phyloP scores from a whole-genome alignment of 2,329 filamentous ascomycete species.

The Penicillium sp. region DNA sequence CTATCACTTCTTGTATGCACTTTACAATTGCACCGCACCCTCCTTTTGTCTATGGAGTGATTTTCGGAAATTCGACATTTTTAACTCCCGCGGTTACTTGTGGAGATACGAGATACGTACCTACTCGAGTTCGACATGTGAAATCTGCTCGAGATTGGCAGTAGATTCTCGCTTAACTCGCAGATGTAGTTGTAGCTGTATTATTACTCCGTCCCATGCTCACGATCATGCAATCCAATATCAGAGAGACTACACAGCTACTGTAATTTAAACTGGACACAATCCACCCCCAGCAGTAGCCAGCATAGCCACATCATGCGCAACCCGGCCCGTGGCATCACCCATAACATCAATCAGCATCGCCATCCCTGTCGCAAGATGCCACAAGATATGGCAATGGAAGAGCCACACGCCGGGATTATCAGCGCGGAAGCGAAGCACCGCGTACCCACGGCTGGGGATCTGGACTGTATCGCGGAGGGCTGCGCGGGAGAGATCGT shows the following conservation, averaged over 20 bases:
- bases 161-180: not conserved
- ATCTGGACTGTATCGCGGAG: slow-evolving; percentile 62
- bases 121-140: not conserved
- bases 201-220: not conserved
- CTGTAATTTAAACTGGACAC: slow-evolving; percentile 7
- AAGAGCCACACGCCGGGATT: slow-evolving; percentile 60
- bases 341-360: slow-evolving; percentile 48
- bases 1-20: not conserved
- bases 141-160: not conserved
- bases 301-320: slow-evolving; percentile 22
- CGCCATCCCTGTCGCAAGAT: slow-evolving; percentile 54
- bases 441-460: slow-evolving; percentile 60
- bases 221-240: not conserved
- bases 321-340: slow-evolving; percentile 22
- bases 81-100: not conserved
- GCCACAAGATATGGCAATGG: slow-evolving; percentile 61
- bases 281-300: not conserved
- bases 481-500: slow-evolving; percentile 46
- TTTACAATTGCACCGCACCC: not conserved
- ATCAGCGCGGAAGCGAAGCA: slow-evolving; percentile 61
- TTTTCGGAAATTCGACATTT: not conserved
- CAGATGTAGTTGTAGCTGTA: not conserved
- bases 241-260: not conserved
- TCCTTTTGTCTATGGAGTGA: not conserved
- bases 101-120: not conserved